phyloP scores from a whole-genome alignment of 495 filamentous ascomycete species.

The Hyphodiscus hymeniophilus region DNA sequence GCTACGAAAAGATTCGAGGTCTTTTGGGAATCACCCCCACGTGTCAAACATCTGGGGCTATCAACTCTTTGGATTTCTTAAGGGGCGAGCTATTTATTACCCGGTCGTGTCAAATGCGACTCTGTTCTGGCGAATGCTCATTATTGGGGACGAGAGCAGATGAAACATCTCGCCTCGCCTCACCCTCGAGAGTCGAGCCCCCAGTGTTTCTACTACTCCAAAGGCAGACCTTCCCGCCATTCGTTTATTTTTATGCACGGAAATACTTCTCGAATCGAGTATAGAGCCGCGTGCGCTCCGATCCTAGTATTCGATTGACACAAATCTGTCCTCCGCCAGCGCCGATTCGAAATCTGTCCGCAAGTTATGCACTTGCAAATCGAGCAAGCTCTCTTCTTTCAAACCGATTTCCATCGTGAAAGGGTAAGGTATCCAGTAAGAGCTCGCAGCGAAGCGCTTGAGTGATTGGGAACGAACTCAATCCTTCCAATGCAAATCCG shows the following conservation, averaged over 20 bases:
- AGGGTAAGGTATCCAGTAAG: background rate
- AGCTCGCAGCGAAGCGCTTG: background rate
- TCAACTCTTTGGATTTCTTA: constrained; percentile 12
- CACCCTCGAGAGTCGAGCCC: constrained; percentile 4
- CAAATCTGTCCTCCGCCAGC: too few relatives aligned
- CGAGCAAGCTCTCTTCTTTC: background rate
- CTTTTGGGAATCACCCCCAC: background rate
- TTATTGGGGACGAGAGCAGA: constrained; percentile 13
- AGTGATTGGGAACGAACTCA: constrained; percentile 15
- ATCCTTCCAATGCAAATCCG: constrained; percentile 54
- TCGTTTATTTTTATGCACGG: constrained; percentile 17
- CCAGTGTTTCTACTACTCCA: background rate
- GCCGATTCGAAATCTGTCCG: background rate
- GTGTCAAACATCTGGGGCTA: constrained; percentile 6
- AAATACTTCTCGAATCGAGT: constrained; percentile 3
- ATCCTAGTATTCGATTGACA: constrained; percentile 6
- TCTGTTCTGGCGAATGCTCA: constrained; percentile 7
- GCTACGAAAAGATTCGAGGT: background rate
- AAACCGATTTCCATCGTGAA: constrained; percentile 11
- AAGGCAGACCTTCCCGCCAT: background rate
- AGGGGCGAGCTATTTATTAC: too few relatives aligned
- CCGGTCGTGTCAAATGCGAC: constrained; percentile 6
- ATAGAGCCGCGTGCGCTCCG: constrained; percentile 6
- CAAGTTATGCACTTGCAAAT: constrained; percentile 12
- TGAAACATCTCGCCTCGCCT: constrained; percentile 17